A percentile compares a stretch with the other conserved stretches of the same genome.
Evolutionary conservation across 192 early-diverging fungal genomes (phyloP).

Genomic region (Coemansia sp.): DNA sequence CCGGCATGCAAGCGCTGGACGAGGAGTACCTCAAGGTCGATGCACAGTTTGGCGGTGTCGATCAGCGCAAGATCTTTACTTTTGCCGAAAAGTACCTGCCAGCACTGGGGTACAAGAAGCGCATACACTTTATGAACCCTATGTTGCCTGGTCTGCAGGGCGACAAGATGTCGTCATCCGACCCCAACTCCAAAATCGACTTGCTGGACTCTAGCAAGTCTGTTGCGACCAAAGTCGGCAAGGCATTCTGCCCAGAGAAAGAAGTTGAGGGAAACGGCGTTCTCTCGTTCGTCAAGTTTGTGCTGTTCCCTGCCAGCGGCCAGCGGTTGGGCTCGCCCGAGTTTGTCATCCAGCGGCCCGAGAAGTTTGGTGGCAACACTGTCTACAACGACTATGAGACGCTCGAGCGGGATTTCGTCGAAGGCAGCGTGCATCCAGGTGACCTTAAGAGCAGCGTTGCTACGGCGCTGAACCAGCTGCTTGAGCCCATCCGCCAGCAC

Average conservation of each 20-base stretch:
- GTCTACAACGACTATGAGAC: conserved; percentile 67
- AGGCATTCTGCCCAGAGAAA: conserved; percentile 97
- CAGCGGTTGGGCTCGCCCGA: conserved; percentile 55
- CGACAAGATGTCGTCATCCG: conserved; percentile 95
- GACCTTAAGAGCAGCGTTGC: conserved; percentile 90
- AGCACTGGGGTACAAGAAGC: conserved; percentile 91
- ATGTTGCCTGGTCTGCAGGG: conserved; percentile 97
- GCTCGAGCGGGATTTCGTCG: conserved; percentile 84
- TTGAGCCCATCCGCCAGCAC: conserved; percentile 84
- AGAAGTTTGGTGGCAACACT: conserved; percentile 91
- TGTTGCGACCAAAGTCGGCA: conserved; percentile 84
- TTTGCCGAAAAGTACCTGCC: conserved; percentile 97
- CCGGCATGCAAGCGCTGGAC: conserved; percentile 95
- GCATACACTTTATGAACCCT: conserved; percentile 95
- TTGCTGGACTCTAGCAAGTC: conserved; percentile 81
- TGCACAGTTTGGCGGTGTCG: conserved; percentile 95
- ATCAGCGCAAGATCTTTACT: conserved; percentile 99
- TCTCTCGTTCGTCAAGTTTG: conserved; percentile 84
- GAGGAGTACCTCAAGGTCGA: conserved; percentile 96
- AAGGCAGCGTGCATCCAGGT: conserved; percentile 87
- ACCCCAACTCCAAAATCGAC: conserved; percentile 97
- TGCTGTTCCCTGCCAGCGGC: conserved; percentile 86
- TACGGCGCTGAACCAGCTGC: conserved; percentile 78
- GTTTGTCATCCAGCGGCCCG: conserved; percentile 74
- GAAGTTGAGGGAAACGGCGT: conserved; percentile 92